phyloP scores from a whole-genome alignment of 495 filamentous ascomycete species.

The Lentithecium fluviatile region DNA sequence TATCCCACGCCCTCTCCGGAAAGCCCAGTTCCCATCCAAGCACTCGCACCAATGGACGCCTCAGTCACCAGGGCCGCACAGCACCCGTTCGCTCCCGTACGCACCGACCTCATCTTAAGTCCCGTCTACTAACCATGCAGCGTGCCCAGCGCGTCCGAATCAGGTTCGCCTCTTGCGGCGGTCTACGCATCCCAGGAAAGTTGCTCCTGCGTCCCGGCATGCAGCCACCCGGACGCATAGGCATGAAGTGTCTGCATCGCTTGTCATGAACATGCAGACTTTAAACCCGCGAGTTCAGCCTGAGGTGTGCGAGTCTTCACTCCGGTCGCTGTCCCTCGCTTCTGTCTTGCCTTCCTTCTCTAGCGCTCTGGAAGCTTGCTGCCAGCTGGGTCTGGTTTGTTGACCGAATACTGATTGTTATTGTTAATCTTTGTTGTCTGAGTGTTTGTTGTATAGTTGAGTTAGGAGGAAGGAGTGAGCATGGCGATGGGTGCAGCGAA shows the following conservation, averaged over 20 bases:
- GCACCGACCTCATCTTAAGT: too few relatives aligned
- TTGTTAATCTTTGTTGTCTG: background rate
- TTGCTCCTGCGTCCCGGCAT: too few relatives aligned
- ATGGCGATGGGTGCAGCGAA: slow-evolving; percentile 10
- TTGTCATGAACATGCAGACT: background rate
- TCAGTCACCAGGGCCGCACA: too few relatives aligned
- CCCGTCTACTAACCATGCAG: too few relatives aligned
- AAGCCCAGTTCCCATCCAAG: background rate
- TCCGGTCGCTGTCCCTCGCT: slow-evolving; percentile 1
- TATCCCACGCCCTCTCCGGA: background rate
- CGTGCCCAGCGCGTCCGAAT: too few relatives aligned
- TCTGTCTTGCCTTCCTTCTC: background rate
- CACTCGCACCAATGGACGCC: background rate
- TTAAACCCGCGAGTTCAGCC: slow-evolving; percentile 18
- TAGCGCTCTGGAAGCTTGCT: slow-evolving; percentile 19
- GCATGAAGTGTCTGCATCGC: too few relatives aligned
- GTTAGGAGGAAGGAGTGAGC: too few relatives aligned
- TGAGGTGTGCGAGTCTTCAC: background rate
- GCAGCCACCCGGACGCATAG: too few relatives aligned
- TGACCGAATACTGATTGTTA: too few relatives aligned
- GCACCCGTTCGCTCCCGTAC: too few relatives aligned
- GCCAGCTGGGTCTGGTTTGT: slow-evolving; percentile 24
- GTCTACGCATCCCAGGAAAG: too few relatives aligned
- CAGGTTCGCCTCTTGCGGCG: too few relatives aligned
- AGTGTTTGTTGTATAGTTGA: background rate